Base-by-base conservation (phyloP, 306 rosid species). In the Malus sieversii region DNA sequence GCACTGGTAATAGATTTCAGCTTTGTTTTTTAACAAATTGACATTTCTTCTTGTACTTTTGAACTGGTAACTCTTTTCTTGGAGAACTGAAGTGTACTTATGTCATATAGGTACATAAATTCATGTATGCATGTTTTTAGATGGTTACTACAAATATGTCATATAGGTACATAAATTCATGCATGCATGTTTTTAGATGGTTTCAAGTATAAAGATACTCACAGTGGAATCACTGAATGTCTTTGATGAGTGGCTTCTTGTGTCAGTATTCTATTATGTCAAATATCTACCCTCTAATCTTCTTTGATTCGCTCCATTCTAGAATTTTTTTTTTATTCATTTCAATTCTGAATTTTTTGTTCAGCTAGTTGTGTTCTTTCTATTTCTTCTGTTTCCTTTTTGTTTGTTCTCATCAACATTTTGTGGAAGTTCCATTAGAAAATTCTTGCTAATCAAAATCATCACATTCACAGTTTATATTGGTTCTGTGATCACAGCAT, bases 401-500 rank as follows among this genome's bases (percentile, higher is more conserved):
- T 32, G 35, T 12, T 40, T 58, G 40, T 22, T 40, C 55, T 29
- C 68, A 16, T 59, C 58, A 73, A 18, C 10, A 18, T 73, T n/a
- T 57, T 33, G 4, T 38, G 38, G 25, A 32, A 58, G 66, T 35
- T 67, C 71, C 19, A 40, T n/a, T 12, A 5, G 53, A n/a, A 67
- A 67, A 59, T 10, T 73, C 9, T 23, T 30, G 29, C 30, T 42
- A 73, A 25, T 33, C 2, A 11, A 12, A 27, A 61, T 33, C 45
- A 55, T 29, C n/a, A 10, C 4, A 30, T 73, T 59, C 30, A 59
- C 22, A 62, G 30, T 61, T 44, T 45, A 32, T 82, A 52, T 80
- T 81, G 76, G 64, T 63, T 75, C 13, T 73, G 15, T 66, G 72
- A 29, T 74, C 45, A 63, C 86, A 95, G 98, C 87, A 86, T 89